Percentiles rank a stretch among this genome's conserved stretches.
These are phyloP conservation scores for Skeletonema marinoi DNA, from an alignment of 108 stramenopile species.

Conservation along the genomic window DNA sequence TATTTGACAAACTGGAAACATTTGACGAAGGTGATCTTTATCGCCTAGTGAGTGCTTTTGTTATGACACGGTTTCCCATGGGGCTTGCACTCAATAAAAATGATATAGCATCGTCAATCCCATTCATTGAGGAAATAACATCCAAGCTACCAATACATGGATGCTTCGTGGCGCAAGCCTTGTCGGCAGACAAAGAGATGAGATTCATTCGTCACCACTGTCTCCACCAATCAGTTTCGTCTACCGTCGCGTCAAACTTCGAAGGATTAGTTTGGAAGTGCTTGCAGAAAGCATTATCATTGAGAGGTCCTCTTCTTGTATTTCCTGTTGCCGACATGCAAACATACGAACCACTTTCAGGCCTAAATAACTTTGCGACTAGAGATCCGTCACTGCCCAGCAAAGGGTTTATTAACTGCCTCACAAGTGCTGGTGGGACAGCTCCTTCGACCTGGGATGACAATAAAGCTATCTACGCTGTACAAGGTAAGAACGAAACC, in stretches of 20 bases:
- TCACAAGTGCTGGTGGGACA: constrained; percentile 64
- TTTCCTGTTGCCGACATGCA: constrained; percentile 80
- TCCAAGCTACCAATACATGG: constrained; percentile 75
- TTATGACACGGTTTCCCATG: constrained; percentile 89
- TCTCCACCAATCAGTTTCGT: constrained; percentile 2
- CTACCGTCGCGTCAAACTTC: neutral
- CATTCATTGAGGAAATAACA: constrained; percentile 53
- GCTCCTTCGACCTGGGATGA: constrained; percentile 68
- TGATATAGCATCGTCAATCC: constrained; percentile 61
- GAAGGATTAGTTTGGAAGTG: constrained; percentile 65
- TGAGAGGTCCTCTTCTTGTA: constrained; percentile 70
- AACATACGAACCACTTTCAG: constrained; percentile 66
- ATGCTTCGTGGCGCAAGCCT: constrained; percentile 65
- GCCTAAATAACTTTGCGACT: constrained; percentile 57
- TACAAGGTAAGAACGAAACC: constrained; percentile 13
- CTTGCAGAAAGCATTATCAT: constrained; percentile 64
- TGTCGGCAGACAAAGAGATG: constrained; percentile 80
- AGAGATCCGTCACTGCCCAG: constrained; percentile 68
- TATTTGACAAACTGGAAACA: constrained; percentile 54
- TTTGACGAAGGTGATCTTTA: constrained; percentile 87
- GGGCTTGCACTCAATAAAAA: constrained; percentile 86
- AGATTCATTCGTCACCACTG: constrained; percentile 64
- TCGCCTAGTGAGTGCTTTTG: constrained; percentile 76
- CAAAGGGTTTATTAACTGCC: constrained; percentile 65
- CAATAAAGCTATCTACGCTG: constrained; percentile 32